A percentile compares a stretch with the other conserved stretches of the same genome.
Evolutionary conservation across 495 filamentous ascomycete species (phyloP).

Genomic region (Aspergillus carlsbadensis): DNA sequence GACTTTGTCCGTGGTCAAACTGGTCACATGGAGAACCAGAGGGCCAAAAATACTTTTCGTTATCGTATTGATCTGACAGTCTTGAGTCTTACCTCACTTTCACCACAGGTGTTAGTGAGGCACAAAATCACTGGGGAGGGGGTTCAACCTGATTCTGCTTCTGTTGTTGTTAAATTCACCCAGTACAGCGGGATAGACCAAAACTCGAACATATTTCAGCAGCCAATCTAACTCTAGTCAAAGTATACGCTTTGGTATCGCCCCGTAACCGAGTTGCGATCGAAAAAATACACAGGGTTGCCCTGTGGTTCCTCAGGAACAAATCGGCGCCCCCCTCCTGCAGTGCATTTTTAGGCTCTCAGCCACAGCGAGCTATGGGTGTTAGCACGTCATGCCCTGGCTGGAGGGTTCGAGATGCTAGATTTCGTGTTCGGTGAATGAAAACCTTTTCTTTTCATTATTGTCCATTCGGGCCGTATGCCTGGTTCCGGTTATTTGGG

Average conservation of each 20-base stretch:
- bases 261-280: background rate
- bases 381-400: background rate
- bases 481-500: background rate
- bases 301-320: background rate
- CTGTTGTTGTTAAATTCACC: background rate
- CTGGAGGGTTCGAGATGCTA: background rate
- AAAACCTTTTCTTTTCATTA: slow-evolving; percentile 2
- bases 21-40: background rate
- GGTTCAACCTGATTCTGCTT: slow-evolving; percentile 17
- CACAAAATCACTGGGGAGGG: slow-evolving; percentile 19
- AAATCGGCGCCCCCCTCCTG: background rate
- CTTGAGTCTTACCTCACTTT: background rate
- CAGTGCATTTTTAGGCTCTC: background rate
- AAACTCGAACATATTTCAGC: background rate
- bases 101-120: background rate
- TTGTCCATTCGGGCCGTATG: slow-evolving; percentile 8
- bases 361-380: background rate
- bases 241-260: background rate
- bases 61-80: slow-evolving; percentile 8
- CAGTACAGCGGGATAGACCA: background rate
- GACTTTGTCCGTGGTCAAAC: slow-evolving; percentile 14
- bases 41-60: background rate
- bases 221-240: background rate
- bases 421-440: slow-evolving; percentile 2
- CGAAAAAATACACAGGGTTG: background rate